Evolutionary conservation across 345 rosid species (phyloP).

Genomic region (Citrus sp.): DNA sequence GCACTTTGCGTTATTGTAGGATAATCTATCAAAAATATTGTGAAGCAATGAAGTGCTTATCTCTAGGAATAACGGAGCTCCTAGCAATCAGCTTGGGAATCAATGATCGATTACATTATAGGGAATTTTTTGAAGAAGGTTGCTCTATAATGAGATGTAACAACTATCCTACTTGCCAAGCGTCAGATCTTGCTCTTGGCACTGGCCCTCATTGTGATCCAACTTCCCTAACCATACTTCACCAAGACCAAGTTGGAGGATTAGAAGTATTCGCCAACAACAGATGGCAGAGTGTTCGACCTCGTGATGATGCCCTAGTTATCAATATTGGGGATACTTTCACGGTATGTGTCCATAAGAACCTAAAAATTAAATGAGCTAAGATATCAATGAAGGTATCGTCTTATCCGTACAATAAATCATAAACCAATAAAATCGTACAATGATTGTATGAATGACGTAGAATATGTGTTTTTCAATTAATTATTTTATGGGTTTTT

Average conservation of each 20-base stretch:
- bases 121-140: conserved; percentile 35
- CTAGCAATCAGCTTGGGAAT: conserved; percentile 41
- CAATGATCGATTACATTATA: conserved; percentile 23
- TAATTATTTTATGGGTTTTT: neutral
- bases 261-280: conserved; percentile 37
- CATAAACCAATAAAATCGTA: no score
- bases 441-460: no score
- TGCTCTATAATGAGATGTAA: conserved; percentile 45
- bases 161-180: conserved; percentile 44
- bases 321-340: conserved; percentile 63
- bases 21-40: conserved; percentile 32
- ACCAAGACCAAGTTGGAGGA: conserved; percentile 55
- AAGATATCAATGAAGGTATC: neutral
- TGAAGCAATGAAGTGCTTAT: conserved; percentile 27
- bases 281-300: conserved; percentile 39
- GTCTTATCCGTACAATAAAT: no score
- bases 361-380: neutral
- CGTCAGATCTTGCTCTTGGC: conserved; percentile 42
- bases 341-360: conserved; percentile 29
- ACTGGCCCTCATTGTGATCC: conserved; percentile 51
- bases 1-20: conserved; percentile 9
- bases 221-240: conserved; percentile 43
- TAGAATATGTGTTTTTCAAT: no score
- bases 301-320: conserved; percentile 42
- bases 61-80: conserved; percentile 28